phyloP scores from a whole-genome alignment of 495 filamentous ascomycete genomes.

The Penicillium soppii region DNA sequence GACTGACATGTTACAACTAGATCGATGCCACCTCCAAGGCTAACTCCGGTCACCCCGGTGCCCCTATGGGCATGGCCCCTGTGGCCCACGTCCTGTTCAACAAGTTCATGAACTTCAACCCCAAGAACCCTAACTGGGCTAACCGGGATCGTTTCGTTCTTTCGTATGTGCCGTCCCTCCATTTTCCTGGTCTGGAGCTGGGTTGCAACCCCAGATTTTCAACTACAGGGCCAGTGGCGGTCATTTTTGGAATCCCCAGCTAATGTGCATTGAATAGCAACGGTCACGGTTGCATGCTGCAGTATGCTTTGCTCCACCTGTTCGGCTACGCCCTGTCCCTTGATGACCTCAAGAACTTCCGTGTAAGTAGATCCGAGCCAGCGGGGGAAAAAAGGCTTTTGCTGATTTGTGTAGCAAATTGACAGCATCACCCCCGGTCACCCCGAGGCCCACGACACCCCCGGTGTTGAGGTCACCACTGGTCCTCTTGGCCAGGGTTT shows the following conservation, averaged over 20 bases:
- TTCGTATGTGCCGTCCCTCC: slow-evolving; percentile 72
- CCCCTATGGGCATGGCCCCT: slow-evolving; percentile 99
- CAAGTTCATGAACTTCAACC: slow-evolving; percentile 99
- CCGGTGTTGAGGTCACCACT: slow-evolving; percentile 96
- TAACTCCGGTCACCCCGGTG: slow-evolving; percentile 98
- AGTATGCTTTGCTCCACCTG: slow-evolving; percentile 96
- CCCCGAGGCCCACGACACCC: slow-evolving; percentile 94
- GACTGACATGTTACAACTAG: slow-evolving; percentile 44
- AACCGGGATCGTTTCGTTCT: slow-evolving; percentile 99
- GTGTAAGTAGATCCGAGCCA: slow-evolving; percentile 58
- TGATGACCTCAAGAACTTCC: slow-evolving; percentile 93
- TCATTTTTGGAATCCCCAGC: background rate
- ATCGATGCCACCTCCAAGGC: slow-evolving; percentile 95
- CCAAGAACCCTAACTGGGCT: slow-evolving; percentile 93
- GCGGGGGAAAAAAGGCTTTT: background rate
- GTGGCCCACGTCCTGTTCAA: slow-evolving; percentile 97
- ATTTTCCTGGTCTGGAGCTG: background rate
- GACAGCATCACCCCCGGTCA: slow-evolving; percentile 97
- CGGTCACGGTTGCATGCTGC: slow-evolving; percentile 98
- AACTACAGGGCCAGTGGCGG: background rate
- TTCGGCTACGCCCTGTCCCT: slow-evolving; percentile 85
- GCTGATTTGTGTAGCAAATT: slow-evolving; percentile 52
- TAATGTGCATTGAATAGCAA: slow-evolving; percentile 58
- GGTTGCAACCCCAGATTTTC: background rate
- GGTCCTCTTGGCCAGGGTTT: slow-evolving; percentile 96